Percentiles rank a stretch among this genome's conserved stretches.
Conservation (phyloP, 345 rosid species). For the Psidium guajava region DNA sequence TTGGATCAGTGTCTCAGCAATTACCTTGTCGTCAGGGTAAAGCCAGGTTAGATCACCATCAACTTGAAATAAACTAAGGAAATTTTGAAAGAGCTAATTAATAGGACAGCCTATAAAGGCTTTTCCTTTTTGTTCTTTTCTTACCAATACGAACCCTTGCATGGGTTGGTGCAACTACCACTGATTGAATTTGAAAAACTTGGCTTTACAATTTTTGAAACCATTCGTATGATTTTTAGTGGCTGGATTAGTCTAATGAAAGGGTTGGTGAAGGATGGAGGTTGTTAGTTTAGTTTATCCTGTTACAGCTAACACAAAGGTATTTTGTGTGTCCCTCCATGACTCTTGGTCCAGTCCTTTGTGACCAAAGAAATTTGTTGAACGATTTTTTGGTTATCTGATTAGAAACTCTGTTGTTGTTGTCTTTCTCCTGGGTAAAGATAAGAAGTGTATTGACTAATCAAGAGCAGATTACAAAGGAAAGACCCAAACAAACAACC, state of each 20-base stretch:
- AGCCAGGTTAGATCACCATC: background rate
- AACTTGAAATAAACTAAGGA: background rate
- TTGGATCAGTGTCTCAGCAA: background rate
- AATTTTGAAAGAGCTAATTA: background rate
- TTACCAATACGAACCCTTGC: background rate
- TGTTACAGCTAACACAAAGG: background rate
- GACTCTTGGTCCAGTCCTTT: background rate
- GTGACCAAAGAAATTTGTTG: background rate
- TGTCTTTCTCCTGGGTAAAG: too few relatives aligned
- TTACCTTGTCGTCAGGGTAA: background rate
- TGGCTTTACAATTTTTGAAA: background rate
- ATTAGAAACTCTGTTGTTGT: background rate
- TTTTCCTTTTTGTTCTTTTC: background rate
- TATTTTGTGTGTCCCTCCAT: background rate
- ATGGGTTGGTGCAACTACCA: background rate
- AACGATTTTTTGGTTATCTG: background rate
- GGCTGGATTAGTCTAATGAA: background rate
- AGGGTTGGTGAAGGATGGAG: background rate
- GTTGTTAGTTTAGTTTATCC: background rate
- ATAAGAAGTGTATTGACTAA: too few relatives aligned
- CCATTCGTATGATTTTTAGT: background rate
- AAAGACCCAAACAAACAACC: too few relatives aligned
- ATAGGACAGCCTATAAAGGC: background rate
- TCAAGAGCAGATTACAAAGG: too few relatives aligned
- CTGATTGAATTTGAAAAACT: background rate